phyloP scores from a whole-genome alignment of 148 eudicot species.

The Persicaria maculosa region DNA sequence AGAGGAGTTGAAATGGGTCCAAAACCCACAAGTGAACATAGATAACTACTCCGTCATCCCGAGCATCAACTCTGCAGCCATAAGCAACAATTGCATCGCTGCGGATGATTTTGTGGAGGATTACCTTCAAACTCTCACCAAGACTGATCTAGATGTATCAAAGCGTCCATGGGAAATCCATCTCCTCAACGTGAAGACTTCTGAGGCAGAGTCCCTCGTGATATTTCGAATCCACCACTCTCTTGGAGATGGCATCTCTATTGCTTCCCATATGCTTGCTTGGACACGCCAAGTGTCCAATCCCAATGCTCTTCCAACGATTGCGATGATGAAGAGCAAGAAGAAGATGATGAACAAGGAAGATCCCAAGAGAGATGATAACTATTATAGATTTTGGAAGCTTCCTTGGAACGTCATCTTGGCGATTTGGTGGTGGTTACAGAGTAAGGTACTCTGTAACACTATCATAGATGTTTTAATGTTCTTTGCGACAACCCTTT shows the following conservation, averaged over 20 bases:
- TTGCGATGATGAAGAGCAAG: not conserved
- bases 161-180: not conserved
- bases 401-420: not conserved
- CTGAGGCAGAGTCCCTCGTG: not conserved
- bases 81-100: not conserved
- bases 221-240: slow-evolving; percentile 2
- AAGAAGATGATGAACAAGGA: not conserved
- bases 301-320: not conserved
- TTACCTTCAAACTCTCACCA: slow-evolving; percentile 1
- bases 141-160: not conserved
- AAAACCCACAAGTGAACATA: not conserved
- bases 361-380: not conserved
- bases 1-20: not conserved
- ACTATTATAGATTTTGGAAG: not conserved
- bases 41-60: not conserved
- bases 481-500: not conserved
- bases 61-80: not conserved
- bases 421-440: not conserved
- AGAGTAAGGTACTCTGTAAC: not conserved
- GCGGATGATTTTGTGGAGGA: slow-evolving; percentile 6
- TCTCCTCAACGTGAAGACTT: not conserved
- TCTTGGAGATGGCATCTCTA: slow-evolving; percentile 7
- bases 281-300: slow-evolving; percentile 4
- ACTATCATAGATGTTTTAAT: not conserved
- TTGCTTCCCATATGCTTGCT: not conserved